Base-by-base conservation (phyloP, 192 early-diverging fungal genomes). In the Coemansia sp. region DNA sequence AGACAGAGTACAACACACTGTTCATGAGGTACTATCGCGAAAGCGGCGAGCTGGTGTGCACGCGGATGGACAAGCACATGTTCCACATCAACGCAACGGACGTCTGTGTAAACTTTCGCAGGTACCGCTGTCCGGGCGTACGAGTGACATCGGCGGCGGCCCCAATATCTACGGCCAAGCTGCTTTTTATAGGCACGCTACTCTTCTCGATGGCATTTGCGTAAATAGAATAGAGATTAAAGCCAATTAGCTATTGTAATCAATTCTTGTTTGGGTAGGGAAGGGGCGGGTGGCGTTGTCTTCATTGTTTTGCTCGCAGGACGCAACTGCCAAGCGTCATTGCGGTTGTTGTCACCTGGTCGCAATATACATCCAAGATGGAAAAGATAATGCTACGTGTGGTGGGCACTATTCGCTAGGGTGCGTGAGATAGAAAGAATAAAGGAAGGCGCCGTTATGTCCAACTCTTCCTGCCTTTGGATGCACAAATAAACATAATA, bases 1-100 rank as follows among this genome's bases (percentile, higher is more conserved):
- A 65, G 44, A 71, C 63, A 26, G 58, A 56, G 34, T 60, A 65
- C 53, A 71, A 71, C 43, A 71, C 68, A 19, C 36, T 59, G 43
- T 71, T 71, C 56, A 17, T 71, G 26, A 71, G 52, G 21, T 71
- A 71, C 40, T 56, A 56, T 24, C 29, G 46, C 3, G 60, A 43
- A 2, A 26, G 24, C 2, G 29, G 11, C 54, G 62, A 60, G 52
- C 42, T 71, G 0, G 58, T 60, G 3, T 71, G 68, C 53, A 71
- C 62, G 19, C 55, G 68, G 3, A 65, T 60, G 57, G 68, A 71
- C 53, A 60, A 58, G 18, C 19, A 60, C 35, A 48, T 56, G 42
- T 65, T 60, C 10, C 44, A 17, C 18, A 34, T 38, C 58, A 64
- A 65, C 11, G 62, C 68, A 7, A 71, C 62, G 26, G 34, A 41